Evolutionary conservation across 441 rosid species (phyloP).

Genomic region (Erodium trifolium): DNA sequence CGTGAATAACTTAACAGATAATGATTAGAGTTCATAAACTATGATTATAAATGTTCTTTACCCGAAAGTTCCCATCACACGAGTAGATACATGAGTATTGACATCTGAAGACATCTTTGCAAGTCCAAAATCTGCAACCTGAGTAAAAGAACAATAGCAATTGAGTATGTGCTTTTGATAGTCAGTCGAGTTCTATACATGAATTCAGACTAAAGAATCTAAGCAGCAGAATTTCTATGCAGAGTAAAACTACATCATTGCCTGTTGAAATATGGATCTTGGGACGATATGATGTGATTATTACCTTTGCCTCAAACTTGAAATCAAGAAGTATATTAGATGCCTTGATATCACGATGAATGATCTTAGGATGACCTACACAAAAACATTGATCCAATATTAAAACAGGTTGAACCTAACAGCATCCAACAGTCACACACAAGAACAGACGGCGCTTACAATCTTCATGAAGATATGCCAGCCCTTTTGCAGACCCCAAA

Average conservation of each 20-base stretch:
- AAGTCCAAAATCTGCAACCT: slow-evolving; percentile 98
- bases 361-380: slow-evolving; percentile 95
- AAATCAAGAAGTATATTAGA: slow-evolving; percentile 79
- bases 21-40: too few species aligned
- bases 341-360: slow-evolving; percentile 94
- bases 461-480: slow-evolving; percentile 97
- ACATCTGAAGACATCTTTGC: slow-evolving; percentile 77
- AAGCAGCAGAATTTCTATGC: neutral
- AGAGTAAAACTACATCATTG: neutral
- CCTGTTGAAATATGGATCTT: neutral
- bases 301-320: slow-evolving; percentile 94
- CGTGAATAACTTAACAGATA: neutral
- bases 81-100: slow-evolving; percentile 89
- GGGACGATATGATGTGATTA: neutral
- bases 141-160: slow-evolving; percentile 6
- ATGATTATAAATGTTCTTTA: slow-evolving; percentile 22
- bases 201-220: neutral
- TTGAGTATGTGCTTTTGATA: neutral
- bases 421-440: neutral
- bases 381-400: neutral
- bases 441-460: slow-evolving; percentile 37
- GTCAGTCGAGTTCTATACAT: neutral
- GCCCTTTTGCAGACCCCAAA: slow-evolving; percentile 92
- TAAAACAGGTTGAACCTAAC: neutral
- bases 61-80: slow-evolving; percentile 99